Percentiles rank a stretch among this genome's conserved stretches.
These are phyloP conservation scores for Euphorbia schlechtendalii DNA, from an alignment of 441 rosid species.

Conservation along the genomic window DNA sequence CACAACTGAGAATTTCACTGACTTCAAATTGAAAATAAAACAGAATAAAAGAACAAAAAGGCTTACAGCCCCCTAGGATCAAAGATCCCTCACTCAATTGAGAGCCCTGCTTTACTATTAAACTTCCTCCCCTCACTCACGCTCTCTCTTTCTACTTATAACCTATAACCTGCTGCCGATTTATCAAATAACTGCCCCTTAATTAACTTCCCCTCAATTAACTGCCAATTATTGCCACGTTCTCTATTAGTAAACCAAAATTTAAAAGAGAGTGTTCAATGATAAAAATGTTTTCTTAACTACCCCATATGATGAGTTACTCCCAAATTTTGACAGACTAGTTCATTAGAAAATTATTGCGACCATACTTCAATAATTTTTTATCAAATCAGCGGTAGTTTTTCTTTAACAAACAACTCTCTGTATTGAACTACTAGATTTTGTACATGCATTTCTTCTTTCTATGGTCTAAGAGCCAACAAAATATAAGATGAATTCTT, in stretches of 20 bases:
- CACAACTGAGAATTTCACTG: too few species aligned
- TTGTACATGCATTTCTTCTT: not conserved
- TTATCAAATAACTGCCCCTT: too few species aligned
- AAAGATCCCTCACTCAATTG: too few species aligned
- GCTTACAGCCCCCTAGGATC: too few species aligned
- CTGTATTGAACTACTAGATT: not conserved
- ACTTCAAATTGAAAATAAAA: too few species aligned
- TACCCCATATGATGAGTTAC: not conserved
- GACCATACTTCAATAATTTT: not conserved
- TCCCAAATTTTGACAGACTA: not conserved
- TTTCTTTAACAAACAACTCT: not conserved
- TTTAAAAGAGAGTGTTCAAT: not conserved
- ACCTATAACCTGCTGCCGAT: too few species aligned
- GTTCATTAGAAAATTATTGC: not conserved
- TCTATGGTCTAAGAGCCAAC: not conserved
- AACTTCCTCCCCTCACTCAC: too few species aligned
- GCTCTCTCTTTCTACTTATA: too few species aligned
- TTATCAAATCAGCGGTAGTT: not conserved
- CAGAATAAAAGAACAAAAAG: too few species aligned
- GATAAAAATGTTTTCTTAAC: not conserved
- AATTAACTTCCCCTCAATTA: too few species aligned
- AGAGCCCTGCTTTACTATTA: too few species aligned
- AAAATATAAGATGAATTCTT: not conserved
- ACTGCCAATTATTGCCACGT: too few species aligned
- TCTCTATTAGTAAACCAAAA: not conserved